Evolutionary conservation across 306 rosid genomes (phyloP).

Genomic region (Potentilla sterilis): DNA sequence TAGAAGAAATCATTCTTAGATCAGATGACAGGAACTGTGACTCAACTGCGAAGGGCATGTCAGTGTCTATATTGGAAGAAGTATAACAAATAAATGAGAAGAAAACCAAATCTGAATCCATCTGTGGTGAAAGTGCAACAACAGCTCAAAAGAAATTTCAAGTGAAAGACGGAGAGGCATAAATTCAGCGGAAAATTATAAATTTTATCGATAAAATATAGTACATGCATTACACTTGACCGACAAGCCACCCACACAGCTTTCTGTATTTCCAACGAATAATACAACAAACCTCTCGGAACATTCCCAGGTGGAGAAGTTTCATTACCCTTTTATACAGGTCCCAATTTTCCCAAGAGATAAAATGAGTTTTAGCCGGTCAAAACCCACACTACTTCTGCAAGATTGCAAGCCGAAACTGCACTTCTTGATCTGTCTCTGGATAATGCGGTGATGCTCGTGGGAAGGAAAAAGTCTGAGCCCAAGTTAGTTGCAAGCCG

Average conservation of each 20-base stretch:
- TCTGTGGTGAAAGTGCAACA: neutral
- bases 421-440: conserved; percentile 24
- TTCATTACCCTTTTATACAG: conserved; percentile 31
- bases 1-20: too few species aligned
- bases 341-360: conserved; percentile 20
- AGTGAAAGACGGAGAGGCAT: neutral
- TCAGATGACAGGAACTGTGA: too few species aligned
- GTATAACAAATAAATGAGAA: neutral
- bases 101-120: neutral
- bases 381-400: conserved; percentile 20
- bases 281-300: conserved; percentile 15
- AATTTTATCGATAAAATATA: neutral
- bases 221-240: conserved; percentile 13
- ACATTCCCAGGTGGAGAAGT: conserved; percentile 26
- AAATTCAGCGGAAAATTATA: neutral
- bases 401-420: conserved; percentile 14
- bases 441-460: conserved; percentile 18
- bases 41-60: neutral
- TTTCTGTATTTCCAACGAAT: conserved; percentile 17
- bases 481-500: conserved; percentile 33
- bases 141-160: neutral
- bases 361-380: conserved; percentile 28
- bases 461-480: conserved; percentile 29
- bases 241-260: conserved; percentile 3
- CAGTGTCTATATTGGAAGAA: neutral